A percentile compares a stretch with the other conserved stretches of the same genome.
These are phyloP conservation scores for Coemansia sp. DNA, from an alignment of 192 early-diverging fungal species.

Conservation along the genomic window DNA sequence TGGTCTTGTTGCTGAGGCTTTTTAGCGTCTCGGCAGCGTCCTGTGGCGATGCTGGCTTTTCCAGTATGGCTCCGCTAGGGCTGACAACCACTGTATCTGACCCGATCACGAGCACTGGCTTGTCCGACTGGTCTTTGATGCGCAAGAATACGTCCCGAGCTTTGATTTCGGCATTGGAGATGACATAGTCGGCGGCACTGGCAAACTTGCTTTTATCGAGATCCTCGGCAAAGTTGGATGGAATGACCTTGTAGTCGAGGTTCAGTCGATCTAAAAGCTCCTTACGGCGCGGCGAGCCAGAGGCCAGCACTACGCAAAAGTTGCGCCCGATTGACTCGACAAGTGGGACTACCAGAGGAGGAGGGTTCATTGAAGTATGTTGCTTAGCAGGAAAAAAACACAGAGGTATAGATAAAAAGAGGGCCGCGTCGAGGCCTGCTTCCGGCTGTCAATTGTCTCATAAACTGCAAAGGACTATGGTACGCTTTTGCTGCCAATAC, in stretches of 20 bases:
- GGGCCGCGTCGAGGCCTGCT: background rate
- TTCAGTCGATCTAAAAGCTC: constrained; percentile 64
- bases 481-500: background rate
- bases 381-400: background rate
- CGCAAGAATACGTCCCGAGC: constrained; percentile 65
- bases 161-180: constrained; percentile 69
- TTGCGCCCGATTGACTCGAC: constrained; percentile 12
- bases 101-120: constrained; percentile 67
- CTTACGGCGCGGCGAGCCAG: constrained; percentile 75
- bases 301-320: constrained; percentile 70
- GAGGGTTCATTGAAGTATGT: background rate
- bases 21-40: constrained; percentile 65
- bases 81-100: constrained; percentile 80
- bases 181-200: constrained; percentile 64
- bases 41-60: constrained; percentile 67
- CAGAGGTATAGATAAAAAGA: background rate
- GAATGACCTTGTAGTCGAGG: constrained; percentile 61
- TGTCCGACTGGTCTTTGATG: constrained; percentile 28
- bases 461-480: background rate
- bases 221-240: constrained; percentile 76
- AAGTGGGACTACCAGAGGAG: constrained; percentile 14
- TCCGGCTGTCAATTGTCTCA: too few species aligned
- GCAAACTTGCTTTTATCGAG: constrained; percentile 66
- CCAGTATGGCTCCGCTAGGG: constrained; percentile 65
- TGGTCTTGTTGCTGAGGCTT: constrained; percentile 59